phyloP scores from a whole-genome alignment of 495 filamentous ascomycete genomes.

The Hyphodiscus hymeniophilus region DNA sequence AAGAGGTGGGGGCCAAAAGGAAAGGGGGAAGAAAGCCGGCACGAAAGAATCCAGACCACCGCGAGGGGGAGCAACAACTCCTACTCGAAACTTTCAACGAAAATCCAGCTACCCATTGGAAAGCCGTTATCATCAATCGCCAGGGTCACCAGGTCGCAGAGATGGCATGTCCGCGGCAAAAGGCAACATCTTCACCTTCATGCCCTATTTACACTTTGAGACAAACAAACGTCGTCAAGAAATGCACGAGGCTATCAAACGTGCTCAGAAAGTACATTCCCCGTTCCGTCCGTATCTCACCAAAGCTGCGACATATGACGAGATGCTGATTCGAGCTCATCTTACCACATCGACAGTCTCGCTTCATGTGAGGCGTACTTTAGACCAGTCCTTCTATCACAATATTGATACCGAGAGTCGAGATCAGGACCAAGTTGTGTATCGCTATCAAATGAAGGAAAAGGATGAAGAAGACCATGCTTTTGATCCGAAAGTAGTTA shows the following conservation, averaged over 20 bases:
- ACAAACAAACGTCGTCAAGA: conserved; percentile 45
- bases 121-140: neutral
- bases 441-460: conserved; percentile 43
- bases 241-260: conserved; percentile 53
- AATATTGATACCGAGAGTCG: conserved; percentile 59
- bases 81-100: conserved; percentile 4
- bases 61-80: conserved; percentile 9
- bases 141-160: conserved; percentile 5
- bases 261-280: conserved; percentile 24
- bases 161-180: conserved; percentile 6
- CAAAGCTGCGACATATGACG: conserved; percentile 40
- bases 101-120: conserved; percentile 7
- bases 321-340: conserved; percentile 58
- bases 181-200: conserved; percentile 27
- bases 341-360: conserved; percentile 43
- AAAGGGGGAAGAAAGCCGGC: conserved; percentile 30
- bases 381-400: conserved; percentile 67
- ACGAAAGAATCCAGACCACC: conserved; percentile 32
- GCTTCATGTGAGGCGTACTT: conserved; percentile 57
- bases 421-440: conserved; percentile 64
- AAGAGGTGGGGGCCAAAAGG: conserved; percentile 25
- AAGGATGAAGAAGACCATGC: conserved; percentile 23
- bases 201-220: conserved; percentile 66
- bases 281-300: conserved; percentile 22
- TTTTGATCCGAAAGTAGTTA: conserved; percentile 59